A percentile compares a stretch with the other conserved stretches of the same genome.
phyloP scores from a whole-genome alignment of 2,329 filamentous ascomycete genomes.

The Penicillium nordicum region DNA sequence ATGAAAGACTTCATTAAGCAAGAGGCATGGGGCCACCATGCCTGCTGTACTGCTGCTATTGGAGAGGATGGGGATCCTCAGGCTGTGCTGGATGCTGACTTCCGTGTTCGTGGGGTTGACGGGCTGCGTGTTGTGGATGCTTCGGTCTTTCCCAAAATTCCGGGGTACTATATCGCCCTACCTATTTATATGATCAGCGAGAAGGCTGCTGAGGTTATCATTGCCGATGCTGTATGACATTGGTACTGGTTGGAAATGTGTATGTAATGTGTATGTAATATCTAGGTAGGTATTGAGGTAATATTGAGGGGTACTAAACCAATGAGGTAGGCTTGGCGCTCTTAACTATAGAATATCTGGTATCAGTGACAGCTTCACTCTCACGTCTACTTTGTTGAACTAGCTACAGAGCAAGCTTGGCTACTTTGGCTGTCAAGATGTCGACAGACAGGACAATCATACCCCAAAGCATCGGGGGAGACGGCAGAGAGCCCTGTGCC shows the following conservation, averaged over 20 bases:
- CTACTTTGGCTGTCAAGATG: too few species aligned
- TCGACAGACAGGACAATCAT: too few species aligned
- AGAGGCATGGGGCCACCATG: conserved; percentile 56
- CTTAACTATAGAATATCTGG: too few species aligned
- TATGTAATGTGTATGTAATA: too few species aligned
- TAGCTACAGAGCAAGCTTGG: too few species aligned
- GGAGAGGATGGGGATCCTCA: conserved; percentile 51
- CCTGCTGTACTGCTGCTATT: conserved; percentile 53
- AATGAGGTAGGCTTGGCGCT: too few species aligned
- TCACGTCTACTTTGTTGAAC: too few species aligned
- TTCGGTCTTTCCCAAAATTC: conserved; percentile 54
- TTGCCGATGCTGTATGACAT: conserved; percentile 13
- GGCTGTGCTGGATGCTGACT: conserved; percentile 55
- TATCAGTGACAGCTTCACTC: too few species aligned
- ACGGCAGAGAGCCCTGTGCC: too few species aligned
- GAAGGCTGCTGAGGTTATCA: conserved; percentile 60
- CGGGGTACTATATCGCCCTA: conserved; percentile 53
- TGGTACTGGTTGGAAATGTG: not conserved
- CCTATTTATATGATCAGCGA: conserved; percentile 57
- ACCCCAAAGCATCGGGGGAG: too few species aligned
- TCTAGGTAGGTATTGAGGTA: too few species aligned
- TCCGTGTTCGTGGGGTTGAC: conserved; percentile 54
- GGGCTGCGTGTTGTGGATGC: conserved; percentile 62
- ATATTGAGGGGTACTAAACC: too few species aligned
- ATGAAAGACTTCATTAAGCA: conserved; percentile 50